Percentiles rank a stretch among this genome's conserved stretches.
Conservation (phyloP, 2,329 filamentous ascomycete genomes). For the Alternaria hordeiaustralica region DNA sequence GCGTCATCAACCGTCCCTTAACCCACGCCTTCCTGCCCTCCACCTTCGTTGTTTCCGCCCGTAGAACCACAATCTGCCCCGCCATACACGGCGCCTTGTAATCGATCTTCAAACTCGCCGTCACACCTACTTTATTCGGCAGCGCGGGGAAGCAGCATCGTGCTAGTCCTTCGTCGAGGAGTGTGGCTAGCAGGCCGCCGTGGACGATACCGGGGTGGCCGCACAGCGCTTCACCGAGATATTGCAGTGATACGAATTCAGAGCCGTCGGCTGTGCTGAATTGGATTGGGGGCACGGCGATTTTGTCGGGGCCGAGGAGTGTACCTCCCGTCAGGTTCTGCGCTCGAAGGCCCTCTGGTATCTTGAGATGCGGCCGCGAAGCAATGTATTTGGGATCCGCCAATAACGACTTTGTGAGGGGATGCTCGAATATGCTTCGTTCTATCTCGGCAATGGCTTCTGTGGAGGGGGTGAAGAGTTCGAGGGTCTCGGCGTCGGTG, state of each 20-base stretch:
- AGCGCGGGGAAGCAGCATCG: conserved; percentile 87
- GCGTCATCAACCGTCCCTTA: conserved; percentile 81
- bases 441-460: conserved; percentile 65
- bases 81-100: conserved; percentile 84
- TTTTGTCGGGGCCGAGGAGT: conserved; percentile 74
- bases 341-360: conserved; percentile 71
- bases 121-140: conserved; percentile 84
- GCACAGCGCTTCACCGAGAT: conserved; percentile 80
- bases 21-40: conserved; percentile 97
- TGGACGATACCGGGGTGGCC: conserved; percentile 92
- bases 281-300: conserved; percentile 80
- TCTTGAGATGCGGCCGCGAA: conserved; percentile 84
- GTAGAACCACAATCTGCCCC: conserved; percentile 76
- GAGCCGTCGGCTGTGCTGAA: conserved; percentile 68
- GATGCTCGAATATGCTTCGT: conserved; percentile 75
- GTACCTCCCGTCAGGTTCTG: conserved; percentile 85
- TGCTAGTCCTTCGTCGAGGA: conserved; percentile 88
- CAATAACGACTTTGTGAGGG: conserved; percentile 74
- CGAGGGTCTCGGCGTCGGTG: conserved; percentile 76
- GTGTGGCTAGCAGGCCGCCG: conserved; percentile 87
- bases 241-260: conserved; percentile 69
- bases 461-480: conserved; percentile 67
- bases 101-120: conserved; percentile 81
- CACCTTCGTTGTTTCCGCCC: conserved; percentile 80
- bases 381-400: conserved; percentile 71